These are phyloP conservation scores for Saccharum spontaneum DNA, from an alignment of 176 grass and related monocot genomes.

Conservation along the genomic window DNA sequence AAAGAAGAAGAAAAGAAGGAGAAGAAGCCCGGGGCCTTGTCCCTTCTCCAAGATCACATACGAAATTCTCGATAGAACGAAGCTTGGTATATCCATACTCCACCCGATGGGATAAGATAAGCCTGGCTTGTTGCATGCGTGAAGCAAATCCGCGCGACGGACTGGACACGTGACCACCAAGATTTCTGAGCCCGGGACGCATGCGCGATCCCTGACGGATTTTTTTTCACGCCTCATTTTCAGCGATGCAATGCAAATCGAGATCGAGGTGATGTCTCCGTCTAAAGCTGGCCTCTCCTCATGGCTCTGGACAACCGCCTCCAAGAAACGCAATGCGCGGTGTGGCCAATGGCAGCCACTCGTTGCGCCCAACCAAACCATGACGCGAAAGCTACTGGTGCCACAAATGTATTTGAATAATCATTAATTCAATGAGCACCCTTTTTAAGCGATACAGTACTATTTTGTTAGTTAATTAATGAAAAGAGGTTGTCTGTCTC, in stretches of 20 bases:
- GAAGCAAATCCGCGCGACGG: constrained; percentile 9
- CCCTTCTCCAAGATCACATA: not conserved
- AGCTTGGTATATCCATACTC: not conserved
- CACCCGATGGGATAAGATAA: constrained; percentile 8
- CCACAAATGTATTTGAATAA: not conserved
- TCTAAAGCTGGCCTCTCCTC: not conserved
- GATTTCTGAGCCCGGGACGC: not conserved
- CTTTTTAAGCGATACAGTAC: not conserved
- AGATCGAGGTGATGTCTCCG: not conserved
- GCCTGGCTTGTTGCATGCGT: constrained; percentile 12
- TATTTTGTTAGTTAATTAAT: not conserved
- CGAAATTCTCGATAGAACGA: not conserved
- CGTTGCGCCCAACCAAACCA: constrained; percentile 21
- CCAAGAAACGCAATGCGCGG: not conserved
- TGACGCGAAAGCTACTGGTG: constrained; percentile 19
- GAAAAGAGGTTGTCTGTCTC: not conserved
- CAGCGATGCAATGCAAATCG: not conserved
- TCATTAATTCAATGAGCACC: not conserved
- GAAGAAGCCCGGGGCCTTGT: too few relatives aligned
- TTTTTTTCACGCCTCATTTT: not conserved
- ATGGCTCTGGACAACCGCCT: not conserved
- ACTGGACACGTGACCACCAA: constrained; percentile 10
- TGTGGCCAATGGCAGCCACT: constrained; percentile 8
- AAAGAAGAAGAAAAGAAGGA: not conserved
- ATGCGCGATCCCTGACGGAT: not conserved